Base-by-base conservation (phyloP, 225 moss, liverwort and hornwort genomes). In the Thuidium tamariscinum region DNA sequence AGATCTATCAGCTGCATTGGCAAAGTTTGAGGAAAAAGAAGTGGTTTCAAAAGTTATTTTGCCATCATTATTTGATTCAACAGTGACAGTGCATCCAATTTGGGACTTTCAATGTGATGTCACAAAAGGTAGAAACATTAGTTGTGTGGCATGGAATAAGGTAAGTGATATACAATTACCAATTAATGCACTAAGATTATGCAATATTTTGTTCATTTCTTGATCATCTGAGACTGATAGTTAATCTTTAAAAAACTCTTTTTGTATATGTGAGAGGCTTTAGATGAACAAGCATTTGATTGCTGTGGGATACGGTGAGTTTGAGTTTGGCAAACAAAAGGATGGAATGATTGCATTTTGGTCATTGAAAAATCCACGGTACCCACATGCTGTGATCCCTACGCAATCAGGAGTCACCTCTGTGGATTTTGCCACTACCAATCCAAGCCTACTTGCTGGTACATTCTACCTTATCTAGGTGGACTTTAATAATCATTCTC, bases 371-470 rank as follows among this genome's bases (percentile, higher is more conserved):
- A 98, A 98, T 84, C 97, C 96, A 26, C 89, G 97, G 13, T 98
- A 95, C 84, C 98, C 98, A 51, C 93, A 96, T 74, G 93, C 97
- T 57, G 87, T 92, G 55, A 86, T 98, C 60, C 80, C 90, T 66
- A 93, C 95, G 87, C 90, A 89, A 82, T 93, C 94, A 37, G 98
- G 95, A 62, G 97, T 98, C 51, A 95, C 93, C 29, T 91, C 97
- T n/a, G 81, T 98, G 59, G 97, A 98, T 74, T 97, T 98, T 46
- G 95, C 98, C 56, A 93, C 90, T 44, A 90, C 94, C 27, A 95
- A 91, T 87, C 97, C 97, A 42, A 96, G 97, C 88, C 91, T 97
- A n/a, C 98, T 98, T 89, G 98, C 97, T 83, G 97, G 98, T 98
- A 76, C 83, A 89, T 89, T 74, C 34, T 48, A 41, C 59, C 34